Base-by-base conservation (phyloP, 345 rosid genomes). In the Aquilaria sinensis region DNA sequence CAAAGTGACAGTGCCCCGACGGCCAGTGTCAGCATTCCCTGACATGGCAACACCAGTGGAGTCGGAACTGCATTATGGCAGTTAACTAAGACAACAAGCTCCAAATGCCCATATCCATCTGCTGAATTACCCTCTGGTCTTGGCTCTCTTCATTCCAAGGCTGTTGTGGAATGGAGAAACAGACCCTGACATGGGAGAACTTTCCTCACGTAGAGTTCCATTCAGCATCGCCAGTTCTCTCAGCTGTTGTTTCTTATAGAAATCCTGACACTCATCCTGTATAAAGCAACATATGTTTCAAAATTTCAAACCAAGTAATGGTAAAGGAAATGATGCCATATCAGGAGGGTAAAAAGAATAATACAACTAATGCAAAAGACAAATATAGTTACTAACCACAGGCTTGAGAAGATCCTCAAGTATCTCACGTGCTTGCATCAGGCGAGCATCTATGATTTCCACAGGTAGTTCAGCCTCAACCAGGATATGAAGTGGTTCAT, bases 71-170 rank as follows among this genome's bases (percentile, higher is more conserved):
- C 23, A 23, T 23, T 23, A 23, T 23, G 23, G 23, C 23, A 23
- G 23, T 23, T 23, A 23, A 23, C 23, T 23, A 23, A 23, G 23
- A 23, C 23, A 23, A 67, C 64, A 67, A 61, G 73, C 72, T 70
- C 69, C 71, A 56, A 71, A 51, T 70, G 65, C 74, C 72, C 63
- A 47, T 31, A 29, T 10, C n/a, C 46, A 30, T 61, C 69, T 23
- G 23, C 23, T 23, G 23, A 66, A 66, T 67, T 66, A 89, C 71
- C 92, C 96, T 71, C 89, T 78, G 48, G 97, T 95, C 80, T 95
- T 95, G 68, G 99, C 98, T 72, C 99, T 79, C 81, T 94, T 91
- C 93, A 94, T 81, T 14, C 96, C 93, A 3, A 91, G 97, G 80
- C 86, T 85, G 84, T 82, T 80, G 58, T 85, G 78, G 79, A 77